Evolutionary conservation across 495 filamentous ascomycete species (phyloP).

Genomic region (Trichocladium uniseriatum): DNA sequence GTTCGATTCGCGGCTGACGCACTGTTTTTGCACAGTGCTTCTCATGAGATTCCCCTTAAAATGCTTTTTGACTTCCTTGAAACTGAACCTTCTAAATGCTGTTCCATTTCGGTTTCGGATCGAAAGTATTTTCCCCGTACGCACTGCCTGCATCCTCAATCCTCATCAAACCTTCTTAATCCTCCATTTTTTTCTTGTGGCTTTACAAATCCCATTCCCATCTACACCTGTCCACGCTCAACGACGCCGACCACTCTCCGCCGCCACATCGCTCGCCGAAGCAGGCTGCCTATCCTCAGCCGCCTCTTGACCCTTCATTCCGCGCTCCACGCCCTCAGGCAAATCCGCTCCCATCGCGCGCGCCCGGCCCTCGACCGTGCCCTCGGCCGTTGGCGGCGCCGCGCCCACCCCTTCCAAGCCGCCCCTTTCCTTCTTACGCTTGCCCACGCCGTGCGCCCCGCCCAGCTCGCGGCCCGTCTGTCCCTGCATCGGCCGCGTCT

Average conservation of each 20-base stretch:
- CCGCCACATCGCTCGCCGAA: conserved; percentile 38
- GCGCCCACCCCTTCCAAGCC: conserved; percentile 49
- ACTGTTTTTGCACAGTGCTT: conserved; percentile 7
- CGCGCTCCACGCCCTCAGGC: conserved; percentile 10
- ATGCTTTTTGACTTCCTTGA: too few species aligned
- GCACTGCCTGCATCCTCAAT: too few species aligned
- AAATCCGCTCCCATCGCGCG: conserved; percentile 16
- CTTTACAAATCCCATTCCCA: too few species aligned
- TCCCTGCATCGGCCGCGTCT: conserved; percentile 54
- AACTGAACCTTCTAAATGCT: too few species aligned
- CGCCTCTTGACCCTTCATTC: neutral
- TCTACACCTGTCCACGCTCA: too few species aligned
- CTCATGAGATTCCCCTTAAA: too few species aligned
- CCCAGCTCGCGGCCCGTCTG: conserved; percentile 51
- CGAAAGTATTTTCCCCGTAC: too few species aligned
- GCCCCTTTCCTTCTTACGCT: conserved; percentile 42
- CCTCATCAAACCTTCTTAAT: too few species aligned
- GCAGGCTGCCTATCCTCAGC: conserved; percentile 34
- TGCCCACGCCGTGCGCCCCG: conserved; percentile 31
- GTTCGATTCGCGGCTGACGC: conserved; percentile 40
- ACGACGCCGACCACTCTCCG: conserved; percentile 29
- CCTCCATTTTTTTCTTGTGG: too few species aligned
- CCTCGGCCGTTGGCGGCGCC: conserved; percentile 9
- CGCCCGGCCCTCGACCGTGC: conserved; percentile 27
- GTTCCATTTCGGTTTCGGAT: too few species aligned